These are phyloP conservation scores for Scheffersomyces titani DNA, from an alignment of 1,139 yeast species.

Conservation along the genomic window DNA sequence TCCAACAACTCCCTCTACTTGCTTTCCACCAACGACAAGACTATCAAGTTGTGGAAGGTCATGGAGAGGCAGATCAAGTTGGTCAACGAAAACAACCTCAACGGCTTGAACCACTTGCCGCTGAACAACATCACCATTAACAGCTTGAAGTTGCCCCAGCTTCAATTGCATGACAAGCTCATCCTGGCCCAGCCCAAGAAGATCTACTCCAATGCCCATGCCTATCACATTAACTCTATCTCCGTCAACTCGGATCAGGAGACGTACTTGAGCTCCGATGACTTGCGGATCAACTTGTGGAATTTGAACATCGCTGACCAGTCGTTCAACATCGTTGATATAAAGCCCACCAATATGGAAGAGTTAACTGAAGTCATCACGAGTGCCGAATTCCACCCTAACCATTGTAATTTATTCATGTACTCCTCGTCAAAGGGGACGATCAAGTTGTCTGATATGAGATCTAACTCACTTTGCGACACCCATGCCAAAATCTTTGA, in stretches of 20 bases:
- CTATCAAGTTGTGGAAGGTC: slow-evolving; percentile 95
- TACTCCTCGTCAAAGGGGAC: slow-evolving; percentile 97
- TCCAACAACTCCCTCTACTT: slow-evolving; percentile 86
- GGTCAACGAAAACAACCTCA: slow-evolving; percentile 85
- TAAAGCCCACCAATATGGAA: slow-evolving; percentile 98
- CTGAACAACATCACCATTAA: slow-evolving; percentile 14
- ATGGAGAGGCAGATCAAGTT: slow-evolving; percentile 89
- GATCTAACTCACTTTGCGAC: slow-evolving; percentile 93
- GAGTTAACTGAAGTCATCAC: slow-evolving; percentile 98
- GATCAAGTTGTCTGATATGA: slow-evolving; percentile 94
- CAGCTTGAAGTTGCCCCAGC: slow-evolving; percentile 75
- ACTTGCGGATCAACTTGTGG: slow-evolving; percentile 94
- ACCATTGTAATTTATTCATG: slow-evolving; percentile 90
- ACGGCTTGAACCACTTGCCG: slow-evolving; percentile 16
- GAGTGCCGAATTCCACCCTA: slow-evolving; percentile 96
- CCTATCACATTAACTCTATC: slow-evolving; percentile 95
- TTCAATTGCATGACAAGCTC: slow-evolving; percentile 90
- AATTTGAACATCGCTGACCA: slow-evolving; percentile 93
- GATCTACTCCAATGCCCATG: slow-evolving; percentile 94
- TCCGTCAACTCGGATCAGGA: slow-evolving; percentile 95
- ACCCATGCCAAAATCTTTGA: slow-evolving; percentile 86
- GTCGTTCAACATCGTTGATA: slow-evolving; percentile 94
- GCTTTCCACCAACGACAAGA: slow-evolving; percentile 92
- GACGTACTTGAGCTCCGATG: slow-evolving; percentile 92
- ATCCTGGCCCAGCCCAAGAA: slow-evolving; percentile 94